phyloP scores from a whole-genome alignment of 495 filamentous ascomycete species.

The Aspergillus olivimuriae region DNA sequence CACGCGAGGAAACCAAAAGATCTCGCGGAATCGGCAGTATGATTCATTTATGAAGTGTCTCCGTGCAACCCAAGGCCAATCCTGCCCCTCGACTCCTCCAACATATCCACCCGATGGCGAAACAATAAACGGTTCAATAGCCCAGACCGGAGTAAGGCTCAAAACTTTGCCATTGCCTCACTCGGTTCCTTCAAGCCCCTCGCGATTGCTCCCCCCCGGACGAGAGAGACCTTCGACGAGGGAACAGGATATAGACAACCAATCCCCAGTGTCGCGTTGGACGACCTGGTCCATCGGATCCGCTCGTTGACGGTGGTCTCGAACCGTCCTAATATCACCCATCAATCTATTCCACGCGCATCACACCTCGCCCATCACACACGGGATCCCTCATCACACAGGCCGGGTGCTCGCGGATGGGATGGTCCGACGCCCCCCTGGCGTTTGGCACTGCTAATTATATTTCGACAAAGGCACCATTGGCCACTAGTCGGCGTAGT shows the following conservation, averaged over 20 bases:
- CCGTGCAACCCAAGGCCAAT: background rate
- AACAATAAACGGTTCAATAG: background rate
- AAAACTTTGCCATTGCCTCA: background rate
- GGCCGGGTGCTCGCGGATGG: no score
- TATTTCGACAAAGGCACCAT: background rate
- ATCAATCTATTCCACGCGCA: no score
- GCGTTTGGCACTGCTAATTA: background rate
- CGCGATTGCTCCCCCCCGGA: no score
- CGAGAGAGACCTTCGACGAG: background rate
- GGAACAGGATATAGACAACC: background rate
- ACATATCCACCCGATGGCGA: background rate
- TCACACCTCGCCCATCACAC: background rate
- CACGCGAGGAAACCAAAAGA: no score
- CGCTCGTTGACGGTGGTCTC: no score
- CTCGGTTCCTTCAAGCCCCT: background rate
- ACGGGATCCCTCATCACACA: background rate
- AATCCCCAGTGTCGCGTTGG: no score
- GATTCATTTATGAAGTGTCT: background rate
- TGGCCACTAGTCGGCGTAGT: background rate
- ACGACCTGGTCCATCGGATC: no score
- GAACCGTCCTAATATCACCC: no score
- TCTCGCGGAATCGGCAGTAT: background rate
- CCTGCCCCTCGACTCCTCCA: conserved; percentile 1
- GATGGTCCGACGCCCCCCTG: conserved; percentile 1
- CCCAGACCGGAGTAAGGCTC: background rate